These are phyloP conservation scores for Lipomyces oligophaga DNA, from an alignment of 805 yeast species.

Conservation along the genomic window DNA sequence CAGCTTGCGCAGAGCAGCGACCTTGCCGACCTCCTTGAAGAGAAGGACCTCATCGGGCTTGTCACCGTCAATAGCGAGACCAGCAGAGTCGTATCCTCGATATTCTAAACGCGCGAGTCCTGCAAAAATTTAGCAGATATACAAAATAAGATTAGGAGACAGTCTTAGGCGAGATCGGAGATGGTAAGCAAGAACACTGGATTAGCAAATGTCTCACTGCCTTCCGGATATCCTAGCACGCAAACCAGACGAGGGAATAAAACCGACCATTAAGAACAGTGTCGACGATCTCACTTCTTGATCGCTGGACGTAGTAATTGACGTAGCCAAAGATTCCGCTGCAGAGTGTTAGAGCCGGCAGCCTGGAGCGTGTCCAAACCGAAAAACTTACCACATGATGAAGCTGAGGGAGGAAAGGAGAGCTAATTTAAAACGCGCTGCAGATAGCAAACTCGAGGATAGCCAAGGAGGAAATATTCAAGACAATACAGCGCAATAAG, in stretches of 20 bases:
- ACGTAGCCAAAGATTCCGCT: conserved; percentile 98
- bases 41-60: conserved; percentile 64
- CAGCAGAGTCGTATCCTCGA: conserved; percentile 98
- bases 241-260: no score
- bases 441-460: no score
- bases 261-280: conserved; percentile 77
- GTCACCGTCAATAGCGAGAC: conserved; percentile 93
- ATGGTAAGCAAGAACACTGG: neutral
- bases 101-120: conserved; percentile 76
- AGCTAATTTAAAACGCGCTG: no score
- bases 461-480: no score
- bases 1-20: conserved; percentile 70
- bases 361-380: no score
- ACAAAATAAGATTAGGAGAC: neutral
- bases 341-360: conserved; percentile 9
- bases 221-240: no score
- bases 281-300: conserved; percentile 88
- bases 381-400: no score
- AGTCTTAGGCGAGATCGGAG: neutral
- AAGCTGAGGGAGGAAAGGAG: no score
- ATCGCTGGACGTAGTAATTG: conserved; percentile 85
- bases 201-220: no score
- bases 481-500: no score
- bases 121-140: neutral
- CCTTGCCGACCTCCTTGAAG: conserved; percentile 89